Base-by-base conservation (phyloP, 306 rosid species). In the Quillaja saponaria region DNA sequence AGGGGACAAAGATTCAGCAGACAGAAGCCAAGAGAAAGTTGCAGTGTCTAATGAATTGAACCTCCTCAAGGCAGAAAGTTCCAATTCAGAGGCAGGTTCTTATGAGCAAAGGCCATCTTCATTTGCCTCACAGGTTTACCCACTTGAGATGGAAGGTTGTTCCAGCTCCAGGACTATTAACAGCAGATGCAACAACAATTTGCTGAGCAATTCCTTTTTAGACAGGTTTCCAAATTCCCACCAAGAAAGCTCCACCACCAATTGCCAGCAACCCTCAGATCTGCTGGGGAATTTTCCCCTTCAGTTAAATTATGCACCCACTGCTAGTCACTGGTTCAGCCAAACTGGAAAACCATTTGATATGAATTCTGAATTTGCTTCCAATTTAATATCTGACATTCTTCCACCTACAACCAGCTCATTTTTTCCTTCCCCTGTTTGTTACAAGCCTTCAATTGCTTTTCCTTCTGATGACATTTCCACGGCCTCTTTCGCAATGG, bases 281-380 rank as follows among this genome's bases (percentile, higher is more conserved):
- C 58, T 82, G 59, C 62, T 82, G 69, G 78, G 64, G 9, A 73
- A 71, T 64, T 75, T 71, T 61, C 76, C 84, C 12, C 76, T 78
- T 59, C 86, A 78, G 37, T 71, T 71, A 73, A 63, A 62, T 58
- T 71, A 50, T 44, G 53, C 69, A 62, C 50, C 72, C 47, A 66
- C 63, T 44, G 74, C 71, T 14, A 69, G 35, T 44, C 68, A 73
- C 53, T 78, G 87, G 84, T 78, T 71, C 55, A 28, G 18, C 55
- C 84, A 76, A 68, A 51, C 40, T 17, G 64, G 49, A 73, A 78
- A 66, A 21, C 54, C 74, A 1, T 75, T 75, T 61, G 77, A 72
- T 13, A 72, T 78, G 53, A 82, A 78, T 52, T 55, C 72, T 14
- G 87, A 75, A 18, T 82, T 64, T 18, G 25, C 53, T 63, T 68